Evolutionary conservation across 108 stramenopile genomes (phyloP).

Genomic region (Bacterosira constricta): DNA sequence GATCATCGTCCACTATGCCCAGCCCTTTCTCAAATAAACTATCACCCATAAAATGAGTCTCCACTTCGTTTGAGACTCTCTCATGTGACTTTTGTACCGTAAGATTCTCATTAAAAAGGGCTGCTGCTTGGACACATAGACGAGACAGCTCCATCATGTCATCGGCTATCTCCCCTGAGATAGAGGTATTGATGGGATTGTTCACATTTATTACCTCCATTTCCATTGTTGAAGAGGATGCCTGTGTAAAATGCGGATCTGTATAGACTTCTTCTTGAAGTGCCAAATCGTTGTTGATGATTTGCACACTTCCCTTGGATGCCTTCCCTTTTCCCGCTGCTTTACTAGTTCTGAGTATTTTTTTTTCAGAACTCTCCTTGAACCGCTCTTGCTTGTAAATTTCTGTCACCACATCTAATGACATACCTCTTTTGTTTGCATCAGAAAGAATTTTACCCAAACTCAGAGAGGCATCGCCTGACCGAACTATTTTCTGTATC

Average conservation of each 20-base stretch:
- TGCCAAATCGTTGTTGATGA: no score
- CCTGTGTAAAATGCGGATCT: background rate
- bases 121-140: slow-evolving; percentile 4
- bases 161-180: background rate
- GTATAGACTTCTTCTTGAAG: background rate
- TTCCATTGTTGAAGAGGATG: background rate
- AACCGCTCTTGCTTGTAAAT: slow-evolving; percentile 36
- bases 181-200: background rate
- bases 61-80: no score
- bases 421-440: slow-evolving; percentile 30
- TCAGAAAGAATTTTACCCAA: slow-evolving; percentile 41
- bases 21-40: no score
- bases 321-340: background rate
- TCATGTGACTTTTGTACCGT: background rate
- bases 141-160: slow-evolving; percentile 15
- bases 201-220: no score
- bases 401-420: slow-evolving; percentile 30
- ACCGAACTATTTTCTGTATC: slow-evolving; percentile 29
- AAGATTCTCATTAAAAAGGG: background rate
- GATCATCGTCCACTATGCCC: no score
- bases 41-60: no score
- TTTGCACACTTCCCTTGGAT: background rate
- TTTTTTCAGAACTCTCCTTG: slow-evolving; percentile 13
- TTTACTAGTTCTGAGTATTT: background rate
- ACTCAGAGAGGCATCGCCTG: slow-evolving; percentile 10